Evolutionary conservation across 805 yeast genomes (phyloP).

Genomic region (Ogataea methanolica): DNA sequence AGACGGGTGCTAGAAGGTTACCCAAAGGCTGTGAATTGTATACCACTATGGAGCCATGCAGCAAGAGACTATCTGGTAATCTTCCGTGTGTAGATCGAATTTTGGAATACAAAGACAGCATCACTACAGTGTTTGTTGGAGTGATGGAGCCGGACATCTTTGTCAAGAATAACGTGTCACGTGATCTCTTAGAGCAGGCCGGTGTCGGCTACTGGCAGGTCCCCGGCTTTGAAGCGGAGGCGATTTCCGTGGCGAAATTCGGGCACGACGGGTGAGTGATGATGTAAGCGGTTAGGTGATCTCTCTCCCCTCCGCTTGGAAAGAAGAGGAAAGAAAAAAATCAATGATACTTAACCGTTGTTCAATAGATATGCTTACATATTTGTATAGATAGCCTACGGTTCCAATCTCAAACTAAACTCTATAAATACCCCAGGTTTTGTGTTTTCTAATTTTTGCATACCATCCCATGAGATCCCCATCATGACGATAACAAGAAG

Average conservation of each 20-base stretch:
- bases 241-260: conserved; percentile 39
- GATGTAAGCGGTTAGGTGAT: conserved; percentile 6
- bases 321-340: too few relatives aligned
- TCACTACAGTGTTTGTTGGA: conserved; percentile 83
- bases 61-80: conserved; percentile 84
- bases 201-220: conserved; percentile 73
- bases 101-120: conserved; percentile 40
- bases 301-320: too few relatives aligned
- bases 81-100: conserved; percentile 83
- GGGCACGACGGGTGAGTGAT: conserved; percentile 80
- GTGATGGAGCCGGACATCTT: conserved; percentile 87
- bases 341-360: too few relatives aligned
- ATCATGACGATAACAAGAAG: too few relatives aligned
- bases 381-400: too few relatives aligned
- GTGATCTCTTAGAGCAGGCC: conserved; percentile 42
- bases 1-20: conserved; percentile 35
- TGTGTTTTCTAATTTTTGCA: too few relatives aligned
- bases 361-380: too few relatives aligned
- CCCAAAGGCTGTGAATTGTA: conserved; percentile 80
- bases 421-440: too few relatives aligned
- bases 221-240: conserved; percentile 74
- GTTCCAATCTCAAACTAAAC: too few relatives aligned
- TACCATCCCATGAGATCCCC: too few relatives aligned
- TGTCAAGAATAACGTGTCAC: conserved; percentile 71
- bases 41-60: conserved; percentile 98